These are phyloP conservation scores for Harrya chromipes DNA, from an alignment of 768 basidiomycete genomes.

Conservation along the genomic window DNA sequence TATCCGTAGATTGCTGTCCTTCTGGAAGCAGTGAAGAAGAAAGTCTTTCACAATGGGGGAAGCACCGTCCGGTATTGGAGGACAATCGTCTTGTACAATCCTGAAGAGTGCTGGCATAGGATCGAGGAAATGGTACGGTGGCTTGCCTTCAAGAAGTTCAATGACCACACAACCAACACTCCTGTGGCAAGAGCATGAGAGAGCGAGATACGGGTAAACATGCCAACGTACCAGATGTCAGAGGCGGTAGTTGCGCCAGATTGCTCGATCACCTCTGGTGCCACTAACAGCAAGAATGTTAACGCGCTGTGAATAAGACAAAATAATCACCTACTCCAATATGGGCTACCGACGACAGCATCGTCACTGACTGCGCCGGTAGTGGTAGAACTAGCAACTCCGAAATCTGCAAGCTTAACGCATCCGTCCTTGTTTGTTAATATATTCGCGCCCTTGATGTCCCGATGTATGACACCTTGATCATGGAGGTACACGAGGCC, in stretches of 20 bases:
- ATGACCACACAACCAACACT: slow-evolving; percentile 98
- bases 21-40: slow-evolving; percentile 96
- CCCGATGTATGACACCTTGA: slow-evolving; percentile 98
- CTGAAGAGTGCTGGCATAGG: slow-evolving; percentile 99
- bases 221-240: slow-evolving; percentile 78
- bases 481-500: slow-evolving; percentile 97
- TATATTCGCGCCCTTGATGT: slow-evolving; percentile 99
- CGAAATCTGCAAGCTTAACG: slow-evolving; percentile 99
- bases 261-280: slow-evolving; percentile 98
- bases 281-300: slow-evolving; percentile 55
- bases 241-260: slow-evolving; percentile 95
- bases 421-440: slow-evolving; percentile 98
- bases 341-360: slow-evolving; percentile 95
- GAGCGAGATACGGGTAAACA: background rate
- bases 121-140: slow-evolving; percentile 92
- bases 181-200: slow-evolving; percentile 32
- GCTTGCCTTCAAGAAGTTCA: slow-evolving; percentile 84
- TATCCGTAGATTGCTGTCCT: slow-evolving; percentile 92
- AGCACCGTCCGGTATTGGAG: slow-evolving; percentile 93
- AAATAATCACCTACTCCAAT: slow-evolving; percentile 76
- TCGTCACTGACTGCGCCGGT: slow-evolving; percentile 76
- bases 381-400: slow-evolving; percentile 82
- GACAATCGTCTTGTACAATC: slow-evolving; percentile 97
- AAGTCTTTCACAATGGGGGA: slow-evolving; percentile 97
- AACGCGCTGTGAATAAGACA: slow-evolving; percentile 1